phyloP scores from a whole-genome alignment of 1,284 basidiomycete species.

The Tilletiopsis washingtonensis region DNA sequence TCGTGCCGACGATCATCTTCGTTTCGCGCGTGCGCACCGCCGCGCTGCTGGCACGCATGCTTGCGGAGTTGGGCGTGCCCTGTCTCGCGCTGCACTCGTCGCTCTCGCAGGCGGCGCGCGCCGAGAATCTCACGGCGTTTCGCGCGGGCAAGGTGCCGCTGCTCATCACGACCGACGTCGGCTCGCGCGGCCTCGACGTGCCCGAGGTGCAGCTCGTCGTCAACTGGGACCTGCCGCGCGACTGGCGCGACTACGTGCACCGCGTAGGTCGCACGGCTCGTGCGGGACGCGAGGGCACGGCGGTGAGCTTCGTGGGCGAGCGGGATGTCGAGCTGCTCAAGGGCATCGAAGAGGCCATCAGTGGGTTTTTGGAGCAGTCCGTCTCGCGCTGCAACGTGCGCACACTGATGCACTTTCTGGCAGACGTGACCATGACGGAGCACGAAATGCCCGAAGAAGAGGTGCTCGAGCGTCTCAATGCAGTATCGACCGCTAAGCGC shows the following conservation, averaged over 20 bases:
- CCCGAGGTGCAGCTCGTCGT: slow-evolving; percentile 79
- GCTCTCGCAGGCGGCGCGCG: slow-evolving; percentile 77
- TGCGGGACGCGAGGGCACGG: slow-evolving; percentile 79
- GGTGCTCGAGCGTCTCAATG: slow-evolving; percentile 78
- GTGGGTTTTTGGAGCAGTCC: neutral
- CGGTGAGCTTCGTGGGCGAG: slow-evolving; percentile 91
- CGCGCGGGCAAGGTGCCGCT: slow-evolving; percentile 56
- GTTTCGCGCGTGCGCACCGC: slow-evolving; percentile 78
- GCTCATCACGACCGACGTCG: slow-evolving; percentile 45
- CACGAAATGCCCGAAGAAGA: slow-evolving; percentile 59
- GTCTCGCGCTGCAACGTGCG: neutral
- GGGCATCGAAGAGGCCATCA: slow-evolving; percentile 76
- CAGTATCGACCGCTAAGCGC: slow-evolving; percentile 82
- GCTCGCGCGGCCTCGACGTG: slow-evolving; percentile 45
- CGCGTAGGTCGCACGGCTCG: slow-evolving; percentile 75
- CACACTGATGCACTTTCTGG: neutral
- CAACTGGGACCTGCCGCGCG: slow-evolving; percentile 86
- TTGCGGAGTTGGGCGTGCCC: slow-evolving; percentile 61
- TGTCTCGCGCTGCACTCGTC: slow-evolving; percentile 86
- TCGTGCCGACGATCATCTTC: slow-evolving; percentile 88
- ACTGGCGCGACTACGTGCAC: slow-evolving; percentile 57
- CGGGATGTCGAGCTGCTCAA: slow-evolving; percentile 77
- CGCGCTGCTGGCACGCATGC: slow-evolving; percentile 67
- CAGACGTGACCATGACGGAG: slow-evolving; percentile 50
- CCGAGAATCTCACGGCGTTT: slow-evolving; percentile 78